phyloP scores from a whole-genome alignment of 768 basidiomycete species.

The Lanmaoa pseudosensibilis region DNA sequence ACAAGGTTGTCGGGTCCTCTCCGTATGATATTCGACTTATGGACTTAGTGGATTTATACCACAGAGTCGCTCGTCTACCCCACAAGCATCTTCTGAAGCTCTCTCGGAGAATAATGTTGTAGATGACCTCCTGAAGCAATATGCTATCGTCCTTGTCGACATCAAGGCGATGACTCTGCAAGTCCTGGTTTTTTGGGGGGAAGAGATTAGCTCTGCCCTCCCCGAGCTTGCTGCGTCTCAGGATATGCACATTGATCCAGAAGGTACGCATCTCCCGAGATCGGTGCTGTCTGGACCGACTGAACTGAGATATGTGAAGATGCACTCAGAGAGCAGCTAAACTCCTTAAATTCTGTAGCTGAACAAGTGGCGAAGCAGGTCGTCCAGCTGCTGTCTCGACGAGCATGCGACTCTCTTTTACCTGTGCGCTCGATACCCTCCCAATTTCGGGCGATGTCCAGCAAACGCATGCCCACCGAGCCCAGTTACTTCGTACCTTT shows the following conservation, averaged over 20 bases:
- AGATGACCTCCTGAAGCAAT: constrained; percentile 71
- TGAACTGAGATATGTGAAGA: constrained; percentile 36
- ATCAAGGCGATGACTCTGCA: constrained; percentile 56
- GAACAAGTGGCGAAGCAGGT: constrained; percentile 63
- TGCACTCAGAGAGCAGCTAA: constrained; percentile 54
- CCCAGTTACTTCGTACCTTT: constrained; percentile 84
- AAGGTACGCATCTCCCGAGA: constrained; percentile 47
- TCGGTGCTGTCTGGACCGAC: neutral
- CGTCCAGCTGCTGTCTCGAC: constrained; percentile 64
- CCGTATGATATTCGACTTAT: neutral
- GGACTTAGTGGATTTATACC: constrained; percentile 16
- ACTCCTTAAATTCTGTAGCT: constrained; percentile 49
- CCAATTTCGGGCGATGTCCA: constrained; percentile 85
- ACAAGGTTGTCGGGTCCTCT: constrained; percentile 34
- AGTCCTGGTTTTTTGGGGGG: constrained; percentile 60
- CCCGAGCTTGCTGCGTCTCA: constrained; percentile 42
- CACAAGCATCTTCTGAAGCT: constrained; percentile 47
- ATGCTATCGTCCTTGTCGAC: constrained; percentile 67
- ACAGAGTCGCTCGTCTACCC: constrained; percentile 52
- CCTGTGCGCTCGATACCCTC: constrained; percentile 87
- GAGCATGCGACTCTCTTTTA: constrained; percentile 83
- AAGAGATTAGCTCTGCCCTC: constrained; percentile 63
- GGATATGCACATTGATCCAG: constrained; percentile 37
- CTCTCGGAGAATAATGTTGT: constrained; percentile 53
- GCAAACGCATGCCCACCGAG: constrained; percentile 67